phyloP scores from a whole-genome alignment of 179 eudicot species.

The Beta lomatogona region DNA sequence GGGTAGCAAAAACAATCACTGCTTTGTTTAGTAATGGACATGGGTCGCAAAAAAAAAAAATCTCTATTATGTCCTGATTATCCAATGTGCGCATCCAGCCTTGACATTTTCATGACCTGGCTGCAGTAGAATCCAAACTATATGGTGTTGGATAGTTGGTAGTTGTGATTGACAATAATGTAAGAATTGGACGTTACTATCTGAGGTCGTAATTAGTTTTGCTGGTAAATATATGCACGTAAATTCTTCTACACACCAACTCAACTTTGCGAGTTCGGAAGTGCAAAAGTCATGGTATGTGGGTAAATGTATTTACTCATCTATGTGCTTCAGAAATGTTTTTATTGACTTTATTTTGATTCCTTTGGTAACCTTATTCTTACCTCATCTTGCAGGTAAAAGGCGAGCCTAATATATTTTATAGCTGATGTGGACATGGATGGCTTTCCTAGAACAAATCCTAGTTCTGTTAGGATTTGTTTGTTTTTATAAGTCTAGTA shows the following conservation, averaged over 20 bases:
- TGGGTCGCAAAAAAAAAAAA: no score
- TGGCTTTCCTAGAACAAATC: no score
- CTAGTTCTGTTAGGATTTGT: no score
- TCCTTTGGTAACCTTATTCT: background rate
- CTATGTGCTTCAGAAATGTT: background rate
- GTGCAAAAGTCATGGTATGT: constrained; percentile 95
- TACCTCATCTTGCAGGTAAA: constrained; percentile 42
- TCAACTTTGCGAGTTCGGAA: constrained; percentile 90
- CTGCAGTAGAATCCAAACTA: background rate
- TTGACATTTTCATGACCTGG: background rate
- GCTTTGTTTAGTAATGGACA: no score
- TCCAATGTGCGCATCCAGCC: background rate
- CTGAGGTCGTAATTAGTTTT: constrained; percentile 2
- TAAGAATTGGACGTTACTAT: background rate
- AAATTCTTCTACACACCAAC: constrained; percentile 93
- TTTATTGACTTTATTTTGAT: background rate
- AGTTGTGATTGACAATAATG: background rate
- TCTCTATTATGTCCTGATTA: background rate
- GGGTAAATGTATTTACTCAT: background rate
- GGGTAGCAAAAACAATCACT: no score
- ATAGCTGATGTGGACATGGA: no score
- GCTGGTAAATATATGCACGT: constrained; percentile 48
- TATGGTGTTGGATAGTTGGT: no score
- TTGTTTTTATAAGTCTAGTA: no score
- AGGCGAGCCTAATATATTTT: constrained; percentile 69